phyloP scores from a whole-genome alignment of 2,329 filamentous ascomycete genomes.

The Sclerotinia spermophila region DNA sequence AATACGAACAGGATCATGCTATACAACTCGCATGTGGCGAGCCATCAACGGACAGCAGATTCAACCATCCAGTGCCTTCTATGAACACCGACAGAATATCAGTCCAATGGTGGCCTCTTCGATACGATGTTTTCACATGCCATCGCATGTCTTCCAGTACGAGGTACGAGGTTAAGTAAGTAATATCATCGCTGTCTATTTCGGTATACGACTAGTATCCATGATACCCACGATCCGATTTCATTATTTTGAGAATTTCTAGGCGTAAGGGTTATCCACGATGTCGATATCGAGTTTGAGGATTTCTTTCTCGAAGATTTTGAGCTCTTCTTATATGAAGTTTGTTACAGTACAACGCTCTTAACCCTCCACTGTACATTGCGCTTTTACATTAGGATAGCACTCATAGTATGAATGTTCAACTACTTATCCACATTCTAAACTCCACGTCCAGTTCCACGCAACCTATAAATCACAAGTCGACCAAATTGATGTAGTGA shows the following conservation, averaged over 20 bases:
- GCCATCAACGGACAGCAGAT: not conserved
- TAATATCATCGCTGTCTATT: not conserved
- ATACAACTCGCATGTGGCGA: not conserved
- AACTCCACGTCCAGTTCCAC: not conserved
- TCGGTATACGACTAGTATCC: not conserved
- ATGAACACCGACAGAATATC: not conserved
- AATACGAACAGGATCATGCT: constrained; percentile 4
- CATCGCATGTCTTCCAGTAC: not conserved
- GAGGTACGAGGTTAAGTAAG: no score
- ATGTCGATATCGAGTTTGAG: not conserved
- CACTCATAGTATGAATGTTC: not conserved
- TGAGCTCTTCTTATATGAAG: not conserved
- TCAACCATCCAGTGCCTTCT: not conserved
- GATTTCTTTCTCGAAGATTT: not conserved
- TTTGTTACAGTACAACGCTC: not conserved
- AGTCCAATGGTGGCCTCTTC: not conserved
- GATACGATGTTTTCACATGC: not conserved
- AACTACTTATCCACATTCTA: not conserved
- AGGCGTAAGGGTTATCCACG: no score
- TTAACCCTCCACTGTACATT: not conserved
- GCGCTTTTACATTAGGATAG: not conserved
- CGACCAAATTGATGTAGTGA: not conserved
- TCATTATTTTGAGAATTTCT: not conserved
- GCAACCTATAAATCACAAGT: no score
- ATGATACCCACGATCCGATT: not conserved